Percentiles rank a stretch among this genome's conserved stretches.
Evolutionary conservation across 192 early-diverging fungal genomes (phyloP).

Genomic region (Paraglomus brasilianum): DNA sequence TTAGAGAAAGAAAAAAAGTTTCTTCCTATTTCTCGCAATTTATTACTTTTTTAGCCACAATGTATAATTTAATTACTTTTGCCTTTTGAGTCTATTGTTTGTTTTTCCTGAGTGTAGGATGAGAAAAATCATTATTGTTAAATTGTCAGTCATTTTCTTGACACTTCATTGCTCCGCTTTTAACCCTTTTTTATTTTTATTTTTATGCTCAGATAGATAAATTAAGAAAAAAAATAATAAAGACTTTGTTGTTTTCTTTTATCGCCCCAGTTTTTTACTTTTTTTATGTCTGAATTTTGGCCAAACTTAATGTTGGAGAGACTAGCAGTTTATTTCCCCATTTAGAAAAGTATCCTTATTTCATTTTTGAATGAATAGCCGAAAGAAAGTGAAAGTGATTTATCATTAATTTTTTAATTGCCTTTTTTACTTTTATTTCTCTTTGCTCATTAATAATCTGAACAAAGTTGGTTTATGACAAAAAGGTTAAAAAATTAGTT

Average conservation of each 20-base stretch:
- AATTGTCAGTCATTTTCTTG: constrained; percentile 1
- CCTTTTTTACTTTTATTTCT: neutral
- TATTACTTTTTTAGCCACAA: neutral
- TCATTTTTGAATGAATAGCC: constrained; percentile 2
- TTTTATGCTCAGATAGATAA: neutral
- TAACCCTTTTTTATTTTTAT: constrained; percentile 12
- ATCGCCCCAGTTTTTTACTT: constrained; percentile 2
- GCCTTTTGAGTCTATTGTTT: neutral
- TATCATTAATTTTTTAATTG: neutral
- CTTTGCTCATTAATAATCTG: constrained; percentile 15
- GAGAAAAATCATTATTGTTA: neutral
- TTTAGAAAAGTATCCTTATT: constrained; percentile 9
- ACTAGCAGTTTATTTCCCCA: neutral
- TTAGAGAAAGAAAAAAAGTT: constrained; percentile 6
- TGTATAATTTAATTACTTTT: constrained; percentile 8
- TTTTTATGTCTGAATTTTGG: neutral
- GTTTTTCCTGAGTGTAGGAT: neutral
- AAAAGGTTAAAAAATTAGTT: no score
- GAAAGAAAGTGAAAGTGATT: neutral
- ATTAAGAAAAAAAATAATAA: constrained; percentile 11
- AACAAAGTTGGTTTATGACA: constrained; percentile 2
- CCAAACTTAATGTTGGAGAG: neutral
- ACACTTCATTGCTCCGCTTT: constrained; percentile 7
- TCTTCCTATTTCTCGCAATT: constrained; percentile 6
- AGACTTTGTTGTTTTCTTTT: neutral